Evolutionary conservation across 2,329 filamentous ascomycete species (phyloP), one percentile per base, ranked within the genome.

Genomic region (Ceratocystis diversiconidia): DNA sequence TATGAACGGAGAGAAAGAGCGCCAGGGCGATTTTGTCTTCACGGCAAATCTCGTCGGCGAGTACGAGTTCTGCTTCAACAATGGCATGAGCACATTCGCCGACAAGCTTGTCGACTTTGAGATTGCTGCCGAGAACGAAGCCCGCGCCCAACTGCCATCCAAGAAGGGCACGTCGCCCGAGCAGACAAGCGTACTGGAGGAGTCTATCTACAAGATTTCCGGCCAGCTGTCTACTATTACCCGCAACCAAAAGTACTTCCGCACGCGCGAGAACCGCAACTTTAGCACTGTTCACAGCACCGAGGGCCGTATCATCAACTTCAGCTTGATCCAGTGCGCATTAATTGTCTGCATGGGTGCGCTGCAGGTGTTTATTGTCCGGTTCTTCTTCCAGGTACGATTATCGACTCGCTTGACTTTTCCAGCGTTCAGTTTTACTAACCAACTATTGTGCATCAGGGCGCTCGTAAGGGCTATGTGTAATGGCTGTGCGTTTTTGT

Each of bases 101-200:
- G 94, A 99, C 78, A 99, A 99, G 79, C 86, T 90, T 74, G 92
- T 99, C 69, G 94, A 99, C 76, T 96, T 99, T 73, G 94, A 99
- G 78, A 96, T 99, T 73, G 84, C 92, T 69, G 87, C 96, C 73
- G 92, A 97, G 77, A 92, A 96, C 76, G 92, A 96, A 78, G 79
- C 81, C 69, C 88, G 88, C 71, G 85, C 92, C 65, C 81, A 88
- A 73, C 82, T 96, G 32, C 92, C 92, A 48, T 88, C 89, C 63
- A 95, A 95, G 77, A 90, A 91, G 76, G 92, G 91, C 69, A 88
- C 90, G 59, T 85, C 86, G 62, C 87, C 90, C 63, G 94, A 99
- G 76, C 92, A 97, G 76, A 94, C 92, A 1, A 86, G 86, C 60
- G 84, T 85, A 6, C 82, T 99, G 61, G 92, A 97, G 75, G 92